Conservation (phyloP, 2,329 filamentous ascomycete species). For the Talaromyces sp. region DNA sequence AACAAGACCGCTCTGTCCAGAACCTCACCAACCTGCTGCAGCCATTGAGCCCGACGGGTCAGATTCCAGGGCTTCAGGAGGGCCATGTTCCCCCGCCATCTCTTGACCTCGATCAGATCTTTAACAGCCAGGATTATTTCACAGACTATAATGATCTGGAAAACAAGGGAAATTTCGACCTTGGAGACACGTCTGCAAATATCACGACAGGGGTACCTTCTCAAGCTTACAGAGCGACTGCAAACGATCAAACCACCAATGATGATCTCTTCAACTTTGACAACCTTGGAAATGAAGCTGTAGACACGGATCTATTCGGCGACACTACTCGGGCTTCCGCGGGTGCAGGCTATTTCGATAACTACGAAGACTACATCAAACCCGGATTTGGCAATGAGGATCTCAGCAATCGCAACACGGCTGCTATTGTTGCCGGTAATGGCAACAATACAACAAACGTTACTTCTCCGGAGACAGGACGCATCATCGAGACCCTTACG, state of each 20-base stretch:
- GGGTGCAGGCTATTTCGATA: slow-evolving; percentile 34
- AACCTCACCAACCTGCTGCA: slow-evolving; percentile 72
- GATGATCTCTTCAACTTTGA: slow-evolving; percentile 46
- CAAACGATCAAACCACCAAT: slow-evolving; percentile 19
- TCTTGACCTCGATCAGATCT: slow-evolving; percentile 59
- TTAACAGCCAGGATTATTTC: slow-evolving; percentile 58
- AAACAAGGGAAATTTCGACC: slow-evolving; percentile 21
- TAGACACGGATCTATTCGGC: slow-evolving; percentile 31
- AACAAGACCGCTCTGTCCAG: slow-evolving; percentile 75
- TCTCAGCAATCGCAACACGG: slow-evolving; percentile 22
- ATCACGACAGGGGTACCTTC: slow-evolving; percentile 24
- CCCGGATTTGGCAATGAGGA: slow-evolving; percentile 22
- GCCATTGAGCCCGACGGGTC: slow-evolving; percentile 75
- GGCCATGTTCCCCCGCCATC: slow-evolving; percentile 43
- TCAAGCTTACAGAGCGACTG: slow-evolving; percentile 20
- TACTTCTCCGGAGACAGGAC: slow-evolving; percentile 30
- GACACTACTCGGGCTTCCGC: slow-evolving; percentile 24
- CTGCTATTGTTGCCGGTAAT: slow-evolving; percentile 11
- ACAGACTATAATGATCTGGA: slow-evolving; percentile 41
- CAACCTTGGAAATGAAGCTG: slow-evolving; percentile 32
- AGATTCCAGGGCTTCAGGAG: slow-evolving; percentile 66
- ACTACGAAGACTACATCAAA: slow-evolving; percentile 32
- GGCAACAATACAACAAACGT: slow-evolving; percentile 19
- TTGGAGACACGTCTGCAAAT: neutral
- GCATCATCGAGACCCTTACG: slow-evolving; percentile 45